Base-by-base conservation (phyloP, 371 early-diverging fungal genomes). In the Globomyces sp. region DNA sequence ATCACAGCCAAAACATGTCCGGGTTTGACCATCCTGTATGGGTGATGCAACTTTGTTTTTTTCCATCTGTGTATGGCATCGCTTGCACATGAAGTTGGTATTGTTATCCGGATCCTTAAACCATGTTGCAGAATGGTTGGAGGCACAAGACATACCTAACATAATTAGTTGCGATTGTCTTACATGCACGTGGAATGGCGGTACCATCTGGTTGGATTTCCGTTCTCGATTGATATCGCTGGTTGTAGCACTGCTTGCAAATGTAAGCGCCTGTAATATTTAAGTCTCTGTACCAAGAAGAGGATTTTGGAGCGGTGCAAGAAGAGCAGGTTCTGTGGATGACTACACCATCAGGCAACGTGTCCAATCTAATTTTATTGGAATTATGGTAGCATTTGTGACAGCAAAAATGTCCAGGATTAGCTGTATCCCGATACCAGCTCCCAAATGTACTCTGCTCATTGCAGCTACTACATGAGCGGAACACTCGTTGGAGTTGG, bases 161-260 rank as follows among this genome's bases (percentile, higher is more conserved):
- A 24, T 24, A 24, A 24, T 24, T 24, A 24, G 24, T 24, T 24
- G 24, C 24, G 24, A 24, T 24, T 24, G 24, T 24, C 24, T 24
- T 24, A 24, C 24, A 24, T 24, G 24, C 24, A 24, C 24, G 24
- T 24, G 24, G 24, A 24, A 24, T 24, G 24, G 13, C n/a, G 49
- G 49, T 49, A 34, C 49, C 49, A 1, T 49, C 49, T 11, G 49
- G 49, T 34, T 49, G 11, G 49, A 49, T 60, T 10, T 60, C 61
- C 1, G 50, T 50, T 37, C 50, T 60, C 3, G 61, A 40, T 13
- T 60, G 61, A 49, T 60, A 60, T 60, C 61, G 39, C 37, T 60
- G 61, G 34, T 60, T 60, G 61, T 60, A 60, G 41, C 61, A 60
- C 13, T 60, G 61, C 34, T 60, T 60, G 34, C 61, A 60, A 36